These are phyloP conservation scores for Pseudonitzschia multiseries DNA, from an alignment of 108 stramenopile genomes.

Conservation along the genomic window DNA sequence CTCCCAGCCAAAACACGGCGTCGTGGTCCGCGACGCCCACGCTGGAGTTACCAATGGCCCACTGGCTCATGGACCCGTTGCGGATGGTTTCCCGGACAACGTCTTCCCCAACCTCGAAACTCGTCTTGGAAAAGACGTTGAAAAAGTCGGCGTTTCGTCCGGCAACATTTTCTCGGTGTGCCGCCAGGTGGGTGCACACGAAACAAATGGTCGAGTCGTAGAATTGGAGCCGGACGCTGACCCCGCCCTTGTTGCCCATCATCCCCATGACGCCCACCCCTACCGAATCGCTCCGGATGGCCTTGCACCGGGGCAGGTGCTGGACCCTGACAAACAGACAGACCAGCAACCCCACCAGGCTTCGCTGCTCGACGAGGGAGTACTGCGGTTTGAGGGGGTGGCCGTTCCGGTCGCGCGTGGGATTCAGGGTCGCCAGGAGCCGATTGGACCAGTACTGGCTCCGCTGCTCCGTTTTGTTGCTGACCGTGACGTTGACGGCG, in stretches of 20 bases:
- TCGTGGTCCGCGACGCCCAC: slow-evolving; percentile 90
- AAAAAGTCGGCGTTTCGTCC: slow-evolving; percentile 94
- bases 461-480: slow-evolving; percentile 89
- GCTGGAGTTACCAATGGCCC: slow-evolving; percentile 62
- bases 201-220: slow-evolving; percentile 95
- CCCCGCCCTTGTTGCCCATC: slow-evolving; percentile 99
- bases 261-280: slow-evolving; percentile 98
- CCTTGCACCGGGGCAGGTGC: slow-evolving; percentile 63
- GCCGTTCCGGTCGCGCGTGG: slow-evolving; percentile 41
- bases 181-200: slow-evolving; percentile 94
- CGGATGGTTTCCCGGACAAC: slow-evolving; percentile 82
- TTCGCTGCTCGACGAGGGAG: slow-evolving; percentile 58
- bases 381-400: slow-evolving; percentile 63
- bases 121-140: slow-evolving; percentile 75
- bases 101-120: slow-evolving; percentile 88
- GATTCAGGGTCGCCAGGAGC: slow-evolving; percentile 75
- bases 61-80: slow-evolving; percentile 74
- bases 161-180: slow-evolving; percentile 96
- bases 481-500: slow-evolving; percentile 97
- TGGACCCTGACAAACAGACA: slow-evolving; percentile 89
- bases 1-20: slow-evolving; percentile 95
- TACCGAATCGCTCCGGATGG: slow-evolving; percentile 73
- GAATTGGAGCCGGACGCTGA: slow-evolving; percentile 80
- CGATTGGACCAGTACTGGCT: slow-evolving; percentile 86
- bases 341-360: slow-evolving; percentile 92